Evolutionary conservation across 352 stramenopile genomes (phyloP).

Genomic region (Phytophthora cryptogea): DNA sequence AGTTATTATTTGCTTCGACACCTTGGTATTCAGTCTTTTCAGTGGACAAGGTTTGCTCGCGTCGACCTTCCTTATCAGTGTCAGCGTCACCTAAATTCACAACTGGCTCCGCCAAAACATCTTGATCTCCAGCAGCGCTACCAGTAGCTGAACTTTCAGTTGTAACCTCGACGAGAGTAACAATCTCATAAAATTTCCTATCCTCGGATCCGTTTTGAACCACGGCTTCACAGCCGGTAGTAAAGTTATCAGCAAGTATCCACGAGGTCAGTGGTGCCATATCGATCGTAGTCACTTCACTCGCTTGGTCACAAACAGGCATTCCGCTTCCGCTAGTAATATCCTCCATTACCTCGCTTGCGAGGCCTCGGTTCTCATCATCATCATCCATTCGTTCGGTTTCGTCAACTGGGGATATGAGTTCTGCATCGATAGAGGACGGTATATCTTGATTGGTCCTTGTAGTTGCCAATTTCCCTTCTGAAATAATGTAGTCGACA

Average conservation of each 20-base stretch:
- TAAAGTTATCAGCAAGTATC: not conserved
- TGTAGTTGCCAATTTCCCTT: constrained; percentile 6
- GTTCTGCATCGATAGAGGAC: not conserved
- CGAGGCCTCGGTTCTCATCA: not conserved
- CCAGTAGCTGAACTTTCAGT: not conserved
- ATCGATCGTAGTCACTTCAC: not conserved
- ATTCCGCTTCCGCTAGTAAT: not conserved
- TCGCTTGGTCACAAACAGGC: not conserved
- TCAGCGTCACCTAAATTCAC: not conserved
- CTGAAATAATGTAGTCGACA: constrained; percentile 8
- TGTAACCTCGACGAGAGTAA: not conserved
- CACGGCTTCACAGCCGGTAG: not conserved
- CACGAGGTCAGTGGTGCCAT: not conserved
- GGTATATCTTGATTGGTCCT: not conserved
- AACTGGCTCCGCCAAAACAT: not conserved
- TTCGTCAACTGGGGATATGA: not conserved
- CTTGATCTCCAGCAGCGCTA: not conserved
- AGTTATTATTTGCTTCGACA: not conserved
- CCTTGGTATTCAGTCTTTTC: not conserved
- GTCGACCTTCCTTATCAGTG: not conserved
- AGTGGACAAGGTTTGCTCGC: not conserved
- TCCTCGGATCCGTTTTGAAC: not conserved
- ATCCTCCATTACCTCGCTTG: not conserved
- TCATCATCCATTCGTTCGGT: not conserved
- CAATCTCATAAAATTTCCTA: not conserved